Percentiles rank a stretch among this genome's conserved stretches.
Conservation (phyloP, 2,329 filamentous ascomycete genomes). For the Neofusicoccum kwambonambiense region DNA sequence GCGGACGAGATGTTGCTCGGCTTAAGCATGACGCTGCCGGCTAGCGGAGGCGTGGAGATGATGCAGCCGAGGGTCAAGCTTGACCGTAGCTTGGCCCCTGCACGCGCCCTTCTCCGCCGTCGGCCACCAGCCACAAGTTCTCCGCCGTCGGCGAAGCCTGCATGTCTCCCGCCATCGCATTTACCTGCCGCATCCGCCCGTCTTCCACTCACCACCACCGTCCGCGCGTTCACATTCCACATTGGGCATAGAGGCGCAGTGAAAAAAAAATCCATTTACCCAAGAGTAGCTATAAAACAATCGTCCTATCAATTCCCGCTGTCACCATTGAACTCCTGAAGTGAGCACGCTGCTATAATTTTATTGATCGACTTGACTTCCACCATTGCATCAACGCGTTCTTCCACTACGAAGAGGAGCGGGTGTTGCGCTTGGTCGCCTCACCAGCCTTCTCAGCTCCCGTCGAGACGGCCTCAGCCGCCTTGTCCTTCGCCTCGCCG, state of each 20-base stretch:
- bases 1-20: not conserved
- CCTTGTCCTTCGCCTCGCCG: constrained; percentile 64
- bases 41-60: constrained; percentile 8
- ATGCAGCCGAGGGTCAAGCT: constrained; percentile 11
- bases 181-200: no score
- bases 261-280: constrained; percentile 14
- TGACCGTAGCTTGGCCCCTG: not conserved
- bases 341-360: constrained; percentile 12
- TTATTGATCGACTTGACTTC: not conserved
- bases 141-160: not conserved
- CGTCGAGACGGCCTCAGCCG: constrained; percentile 60
- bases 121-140: not conserved
- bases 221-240: not conserved
- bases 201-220: not conserved
- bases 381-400: not conserved
- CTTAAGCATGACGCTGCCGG: constrained; percentile 14
- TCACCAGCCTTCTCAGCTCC: constrained; percentile 71
- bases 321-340: not conserved
- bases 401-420: constrained; percentile 36
- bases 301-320: not conserved
- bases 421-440: constrained; percentile 60
- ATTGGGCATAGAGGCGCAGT: not conserved
- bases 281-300: constrained; percentile 8
- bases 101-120: not conserved
- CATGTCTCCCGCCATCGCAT: not conserved